Evolutionary conservation across 2,329 filamentous ascomycete species (phyloP), one percentile per base, ranked within the genome.

Genomic region (Aureobasidium lini): DNA sequence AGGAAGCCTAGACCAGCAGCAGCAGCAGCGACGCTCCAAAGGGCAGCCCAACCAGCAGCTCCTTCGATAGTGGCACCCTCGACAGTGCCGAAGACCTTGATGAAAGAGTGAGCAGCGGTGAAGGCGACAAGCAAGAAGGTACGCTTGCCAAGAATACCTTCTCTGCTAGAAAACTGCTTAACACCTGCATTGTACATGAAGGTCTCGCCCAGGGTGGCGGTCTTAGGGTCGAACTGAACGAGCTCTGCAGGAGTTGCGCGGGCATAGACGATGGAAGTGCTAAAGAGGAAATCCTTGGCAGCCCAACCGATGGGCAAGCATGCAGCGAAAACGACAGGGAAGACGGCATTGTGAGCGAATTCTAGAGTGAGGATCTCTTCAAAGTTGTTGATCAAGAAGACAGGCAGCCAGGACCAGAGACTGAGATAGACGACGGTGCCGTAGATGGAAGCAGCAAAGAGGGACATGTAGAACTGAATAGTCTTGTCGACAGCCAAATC

Each of bases 241-340:
- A 78, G 78, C 62, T 84, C 65, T 7, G 66, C 62, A 10, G 69
- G 65, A 7, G 18, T 36, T 4, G 75, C 78, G 16, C 47, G 43
- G 32, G 63, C 47, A 61, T 54, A 39, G 77, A 80, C 75, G 16
- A 83, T 81, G 23, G 84, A 81, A 1, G 87, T 85, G 40, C 84
- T 82, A 71, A 96, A 95, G 65, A 96, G 83, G 70, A 95, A 93
- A 47, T 82, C 81, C 62, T 84, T 84, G 4, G 87, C 85, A 0
- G 89, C 88, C 62, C 84, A 77, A 2, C 91, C 92, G 16, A 89
- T 79, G 1, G 86, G 84, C 3, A 90, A 73, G 49, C 89, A 78
- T 8, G 81, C 78, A 42, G 81, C 71, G 39, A 84, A 49, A 10
- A 79, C 66, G 7, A 68, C 62, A 23, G 70, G 47, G 6, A 74